Evolutionary conservation across 495 filamentous ascomycete genomes (phyloP).

Genomic region (Talaromyces borbonicus): DNA sequence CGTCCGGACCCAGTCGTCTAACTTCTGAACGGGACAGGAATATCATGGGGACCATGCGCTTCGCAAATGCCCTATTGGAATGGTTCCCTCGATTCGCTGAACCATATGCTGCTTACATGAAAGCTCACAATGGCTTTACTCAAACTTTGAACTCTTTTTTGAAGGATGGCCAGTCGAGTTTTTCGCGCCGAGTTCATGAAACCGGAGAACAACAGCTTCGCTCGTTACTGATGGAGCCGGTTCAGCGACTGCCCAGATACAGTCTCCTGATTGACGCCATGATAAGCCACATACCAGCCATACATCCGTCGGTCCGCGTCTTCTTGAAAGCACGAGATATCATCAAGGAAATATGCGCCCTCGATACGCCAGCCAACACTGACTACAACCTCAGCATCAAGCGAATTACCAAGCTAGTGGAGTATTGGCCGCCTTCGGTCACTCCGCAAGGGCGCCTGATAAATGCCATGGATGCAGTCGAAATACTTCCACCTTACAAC

Average conservation of each 20-base stretch:
- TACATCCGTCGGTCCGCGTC: constrained; percentile 68
- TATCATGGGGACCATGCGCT: constrained; percentile 59
- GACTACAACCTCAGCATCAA: constrained; percentile 62
- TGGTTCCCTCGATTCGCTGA: constrained; percentile 87
- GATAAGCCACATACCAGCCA: constrained; percentile 66
- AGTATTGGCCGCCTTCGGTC: constrained; percentile 67
- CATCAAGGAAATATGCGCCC: constrained; percentile 88
- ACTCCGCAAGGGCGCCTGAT: constrained; percentile 72
- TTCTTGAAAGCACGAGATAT: constrained; percentile 83
- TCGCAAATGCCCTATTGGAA: constrained; percentile 69
- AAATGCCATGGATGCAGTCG: constrained; percentile 70
- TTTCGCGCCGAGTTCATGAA: constrained; percentile 66
- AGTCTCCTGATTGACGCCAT: constrained; percentile 95
- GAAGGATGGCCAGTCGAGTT: constrained; percentile 63
- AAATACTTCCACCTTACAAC: constrained; percentile 66
- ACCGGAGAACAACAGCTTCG: constrained; percentile 85
- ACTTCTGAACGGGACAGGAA: constrained; percentile 45
- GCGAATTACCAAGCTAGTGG: constrained; percentile 62
- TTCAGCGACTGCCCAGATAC: constrained; percentile 90
- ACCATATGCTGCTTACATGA: constrained; percentile 85
- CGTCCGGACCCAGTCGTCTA: constrained; percentile 23
- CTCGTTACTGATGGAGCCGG: constrained; percentile 91
- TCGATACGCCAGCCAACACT: constrained; percentile 54
- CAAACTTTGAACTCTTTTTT: constrained; percentile 66
- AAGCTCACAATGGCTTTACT: constrained; percentile 72